phyloP scores from a whole-genome alignment of 345 rosid species.

The Erucastrum elatum region DNA sequence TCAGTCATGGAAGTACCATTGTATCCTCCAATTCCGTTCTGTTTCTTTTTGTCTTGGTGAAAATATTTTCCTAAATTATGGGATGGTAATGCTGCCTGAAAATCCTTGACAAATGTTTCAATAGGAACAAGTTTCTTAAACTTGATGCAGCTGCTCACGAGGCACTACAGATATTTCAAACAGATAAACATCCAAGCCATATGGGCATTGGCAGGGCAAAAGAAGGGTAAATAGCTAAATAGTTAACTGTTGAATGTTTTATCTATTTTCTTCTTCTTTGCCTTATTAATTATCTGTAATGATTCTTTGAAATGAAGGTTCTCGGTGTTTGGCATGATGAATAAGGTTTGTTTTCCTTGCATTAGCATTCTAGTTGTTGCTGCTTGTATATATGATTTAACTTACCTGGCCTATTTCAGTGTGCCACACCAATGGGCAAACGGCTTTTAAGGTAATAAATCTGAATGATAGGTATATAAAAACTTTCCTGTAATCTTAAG shows the following conservation, averaged over 20 bases:
- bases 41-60: conserved; percentile 18
- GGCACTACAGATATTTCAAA: conserved; percentile 90
- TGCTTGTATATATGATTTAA: conserved; percentile 37
- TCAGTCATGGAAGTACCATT: conserved; percentile 73
- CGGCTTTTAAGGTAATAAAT: conserved; percentile 73
- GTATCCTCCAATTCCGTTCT: conserved; percentile 53
- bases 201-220: conserved; percentile 99
- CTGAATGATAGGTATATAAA: conserved; percentile 6
- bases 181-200: conserved; percentile 97
- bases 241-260: conserved; percentile 13
- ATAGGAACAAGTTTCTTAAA: conserved; percentile 82
- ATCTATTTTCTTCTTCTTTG: conserved; percentile 17
- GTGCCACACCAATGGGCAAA: conserved; percentile 90
- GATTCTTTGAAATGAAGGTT: conserved; percentile 60
- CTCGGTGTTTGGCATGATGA: conserved; percentile 97
- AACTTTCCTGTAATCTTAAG: conserved; percentile 21
- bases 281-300: conserved; percentile 30
- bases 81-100: conserved; percentile 29
- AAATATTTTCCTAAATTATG: neutral
- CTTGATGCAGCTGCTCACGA: conserved; percentile 92
- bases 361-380: conserved; percentile 25
- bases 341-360: conserved; percentile 63
- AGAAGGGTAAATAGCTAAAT: conserved; percentile 76
- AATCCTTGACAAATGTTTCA: conserved; percentile 46
- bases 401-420: conserved; percentile 54